Evolutionary conservation across 768 basidiomycete species (phyloP).

Genomic region (Kwoniella pini): DNA sequence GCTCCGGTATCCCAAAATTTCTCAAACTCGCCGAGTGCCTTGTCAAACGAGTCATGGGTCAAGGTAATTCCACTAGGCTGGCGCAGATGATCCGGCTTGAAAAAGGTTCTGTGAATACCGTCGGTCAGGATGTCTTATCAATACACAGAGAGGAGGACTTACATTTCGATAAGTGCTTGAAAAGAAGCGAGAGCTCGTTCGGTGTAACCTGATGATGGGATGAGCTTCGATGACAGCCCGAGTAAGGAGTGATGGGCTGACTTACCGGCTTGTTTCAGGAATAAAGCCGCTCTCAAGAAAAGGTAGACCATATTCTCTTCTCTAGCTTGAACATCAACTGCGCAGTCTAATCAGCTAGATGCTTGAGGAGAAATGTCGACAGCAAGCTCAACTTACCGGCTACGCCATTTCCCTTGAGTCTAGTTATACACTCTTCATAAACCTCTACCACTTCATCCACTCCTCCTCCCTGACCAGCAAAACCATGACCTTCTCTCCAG

Average conservation of each 20-base stretch:
- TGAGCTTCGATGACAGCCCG: background rate
- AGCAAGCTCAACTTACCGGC: conserved; percentile 1
- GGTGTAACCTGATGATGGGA: conserved; percentile 42
- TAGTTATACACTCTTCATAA: conserved; percentile 49
- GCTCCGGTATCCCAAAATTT: conserved; percentile 56
- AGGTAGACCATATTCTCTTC: conserved; percentile 56
- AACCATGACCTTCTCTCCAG: conserved; percentile 52
- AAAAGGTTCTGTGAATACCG: conserved; percentile 44
- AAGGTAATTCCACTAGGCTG: background rate
- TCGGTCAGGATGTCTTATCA: background rate
- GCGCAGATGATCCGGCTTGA: conserved; percentile 44
- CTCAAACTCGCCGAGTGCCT: conserved; percentile 47
- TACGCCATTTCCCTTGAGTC: background rate
- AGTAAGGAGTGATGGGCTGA: background rate
- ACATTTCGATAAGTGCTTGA: conserved; percentile 57
- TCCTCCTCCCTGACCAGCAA: conserved; percentile 32
- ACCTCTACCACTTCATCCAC: conserved; percentile 52
- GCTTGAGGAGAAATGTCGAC: background rate
- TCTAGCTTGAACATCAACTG: conserved; percentile 26
- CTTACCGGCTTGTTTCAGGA: conserved; percentile 55
- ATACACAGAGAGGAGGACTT: too few relatives aligned
- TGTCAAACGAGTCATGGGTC: conserved; percentile 13
- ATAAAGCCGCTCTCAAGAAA: conserved; percentile 50
- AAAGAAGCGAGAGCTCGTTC: conserved; percentile 55
- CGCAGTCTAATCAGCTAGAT: conserved; percentile 8